These are phyloP conservation scores for Candida michaelii DNA, from an alignment of 805 yeast species.

Conservation along the genomic window DNA sequence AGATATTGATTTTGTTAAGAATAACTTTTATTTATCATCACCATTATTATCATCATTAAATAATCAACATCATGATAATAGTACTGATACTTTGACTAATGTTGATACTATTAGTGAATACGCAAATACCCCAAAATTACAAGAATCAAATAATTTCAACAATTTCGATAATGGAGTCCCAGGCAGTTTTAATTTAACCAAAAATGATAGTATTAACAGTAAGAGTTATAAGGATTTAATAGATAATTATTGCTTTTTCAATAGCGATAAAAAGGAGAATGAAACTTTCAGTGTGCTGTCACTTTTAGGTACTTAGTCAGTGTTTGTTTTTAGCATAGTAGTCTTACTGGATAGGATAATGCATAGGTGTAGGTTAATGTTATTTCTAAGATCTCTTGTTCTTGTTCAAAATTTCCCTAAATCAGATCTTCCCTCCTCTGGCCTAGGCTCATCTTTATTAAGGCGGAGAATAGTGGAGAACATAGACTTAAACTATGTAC, in stretches of 20 bases:
- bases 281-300: constrained; percentile 20
- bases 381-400: too few relatives aligned
- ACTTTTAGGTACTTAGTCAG: constrained; percentile 18
- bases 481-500: too few relatives aligned
- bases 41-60: constrained; percentile 32
- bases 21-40: constrained; percentile 36
- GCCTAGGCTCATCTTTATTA: too few relatives aligned
- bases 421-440: too few relatives aligned
- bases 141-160: background rate
- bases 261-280: constrained; percentile 12
- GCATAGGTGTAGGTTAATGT: background rate
- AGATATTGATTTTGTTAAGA: constrained; percentile 30
- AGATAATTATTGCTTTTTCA: constrained; percentile 61
- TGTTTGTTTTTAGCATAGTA: background rate
- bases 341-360: background rate
- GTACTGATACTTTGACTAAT: constrained; percentile 4
- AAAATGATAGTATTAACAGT: constrained; percentile 24
- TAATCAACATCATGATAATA: constrained; percentile 6
- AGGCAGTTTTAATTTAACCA: constrained; percentile 8
- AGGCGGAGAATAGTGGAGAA: too few relatives aligned
- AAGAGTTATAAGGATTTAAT: constrained; percentile 56
- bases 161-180: constrained; percentile 9
- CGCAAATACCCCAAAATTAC: background rate
- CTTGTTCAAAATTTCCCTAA: too few relatives aligned
- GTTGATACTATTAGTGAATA: constrained; percentile 2